Evolutionary conservation across 768 basidiomycete genomes (phyloP), one percentile per base, ranked within the genome.

Genomic region (Psilocybe azurescens): DNA sequence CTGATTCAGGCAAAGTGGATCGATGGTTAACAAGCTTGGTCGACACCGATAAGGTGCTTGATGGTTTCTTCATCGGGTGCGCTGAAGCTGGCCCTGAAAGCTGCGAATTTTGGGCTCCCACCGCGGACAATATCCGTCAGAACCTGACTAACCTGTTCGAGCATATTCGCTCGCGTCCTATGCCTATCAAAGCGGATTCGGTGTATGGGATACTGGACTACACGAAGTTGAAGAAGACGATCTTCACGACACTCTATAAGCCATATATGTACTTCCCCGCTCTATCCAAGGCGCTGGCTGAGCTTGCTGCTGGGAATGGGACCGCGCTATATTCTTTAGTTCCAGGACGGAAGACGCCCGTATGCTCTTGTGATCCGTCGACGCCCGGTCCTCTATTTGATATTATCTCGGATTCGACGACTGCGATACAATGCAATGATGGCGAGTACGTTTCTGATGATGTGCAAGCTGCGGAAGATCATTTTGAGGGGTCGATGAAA

Each of bases 191-290:
- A 28, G 70, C 73, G 0, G 59, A 65, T 0, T 7, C 47, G 1
- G 20, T 6, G 32, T 80, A 78, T 60, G 78, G 79, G 2, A 46
- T 79, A 16, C 60, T 81, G 2, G 78, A 80, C 64, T 78, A 77
- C 46, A 55, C 60, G 29, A 59, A 63, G 6, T 56, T 80, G 14
- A 73, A 75, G 7, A 5, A n/a, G 6, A 55, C 65, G 0, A 59
- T 81, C 10, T 81, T 81, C 61, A 5, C n/a, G 2, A 28, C 74
- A 0, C 69, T 83, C 0, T 79, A 77, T 46, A 55, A 54, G 0
- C 80, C 80, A 6, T 80, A 73, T 51, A 61, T 59, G 3, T 24
- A 24, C 1, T 83, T 78, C 57, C 65, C 70, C 0, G 14, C 53
- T 0, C 71, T 81, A 16, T 78, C 80, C 1, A 60, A 75, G 10